phyloP scores from a whole-genome alignment of 169 alveolate genomes.

The Cryptosporidium parvum region DNA sequence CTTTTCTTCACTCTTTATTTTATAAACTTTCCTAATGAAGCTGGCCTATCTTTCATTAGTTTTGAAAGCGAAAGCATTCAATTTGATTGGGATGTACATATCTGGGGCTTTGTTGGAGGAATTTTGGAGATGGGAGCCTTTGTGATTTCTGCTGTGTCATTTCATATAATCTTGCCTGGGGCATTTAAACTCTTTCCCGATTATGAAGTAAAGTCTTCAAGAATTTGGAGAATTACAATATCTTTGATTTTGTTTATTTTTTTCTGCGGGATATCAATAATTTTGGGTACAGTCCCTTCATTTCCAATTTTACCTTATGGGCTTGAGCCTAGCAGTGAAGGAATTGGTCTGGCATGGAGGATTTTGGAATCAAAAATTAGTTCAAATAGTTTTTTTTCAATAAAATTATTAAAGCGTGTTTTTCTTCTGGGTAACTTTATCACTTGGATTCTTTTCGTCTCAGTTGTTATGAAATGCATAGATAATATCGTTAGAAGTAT shows the following conservation, averaged over 20 bases:
- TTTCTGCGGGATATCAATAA: not conserved
- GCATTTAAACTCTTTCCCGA: not conserved
- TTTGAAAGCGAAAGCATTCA: not conserved
- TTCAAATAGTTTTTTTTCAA: not conserved
- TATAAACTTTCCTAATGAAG: not conserved
- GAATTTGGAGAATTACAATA: conserved; percentile 44
- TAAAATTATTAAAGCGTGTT: not conserved
- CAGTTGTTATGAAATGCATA: conserved; percentile 34
- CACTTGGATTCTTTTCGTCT: conserved; percentile 27
- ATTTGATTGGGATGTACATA: conserved; percentile 62
- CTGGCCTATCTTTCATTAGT: not conserved
- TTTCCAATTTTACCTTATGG: conserved; percentile 51
- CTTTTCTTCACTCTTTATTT: conserved; percentile 22
- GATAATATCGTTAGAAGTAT: conserved; percentile 37
- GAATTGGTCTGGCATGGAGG: conserved; percentile 28
- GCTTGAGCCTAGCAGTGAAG: conserved; percentile 51
- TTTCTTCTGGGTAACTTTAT: conserved; percentile 35
- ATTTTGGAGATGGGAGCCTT: conserved; percentile 46
- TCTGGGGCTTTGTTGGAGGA: conserved; percentile 50
- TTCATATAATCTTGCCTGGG: conserved; percentile 39
- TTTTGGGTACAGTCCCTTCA: conserved; percentile 26
- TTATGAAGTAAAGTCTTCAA: conserved; percentile 25
- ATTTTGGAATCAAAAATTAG: conserved; percentile 11
- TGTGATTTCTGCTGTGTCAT: conserved; percentile 23
- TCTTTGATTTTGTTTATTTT: conserved; percentile 19